Conservation (phyloP, 352 stramenopile genomes). For the Pythium oligandrum region DNA sequence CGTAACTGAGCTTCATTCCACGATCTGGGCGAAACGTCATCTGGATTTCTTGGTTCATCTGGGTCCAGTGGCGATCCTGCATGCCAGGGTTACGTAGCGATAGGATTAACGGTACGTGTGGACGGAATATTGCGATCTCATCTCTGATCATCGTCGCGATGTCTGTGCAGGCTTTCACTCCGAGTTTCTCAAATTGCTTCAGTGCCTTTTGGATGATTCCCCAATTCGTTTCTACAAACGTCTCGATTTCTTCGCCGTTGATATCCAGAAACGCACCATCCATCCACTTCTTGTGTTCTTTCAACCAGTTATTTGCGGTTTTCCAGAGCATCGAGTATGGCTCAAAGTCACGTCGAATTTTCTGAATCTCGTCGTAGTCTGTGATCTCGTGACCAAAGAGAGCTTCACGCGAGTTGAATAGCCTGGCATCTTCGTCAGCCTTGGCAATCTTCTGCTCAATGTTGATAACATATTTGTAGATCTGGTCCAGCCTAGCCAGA, state of each 20-base stretch:
- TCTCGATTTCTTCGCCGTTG: constrained; percentile 91
- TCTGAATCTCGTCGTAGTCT: constrained; percentile 88
- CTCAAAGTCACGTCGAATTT: constrained; percentile 91
- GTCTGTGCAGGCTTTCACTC: constrained; percentile 76
- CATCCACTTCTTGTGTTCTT: constrained; percentile 92
- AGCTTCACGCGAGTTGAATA: constrained; percentile 91
- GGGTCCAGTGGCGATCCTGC: constrained; percentile 91
- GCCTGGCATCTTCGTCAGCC: constrained; percentile 80
- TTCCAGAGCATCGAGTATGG: constrained; percentile 94
- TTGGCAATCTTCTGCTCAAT: constrained; percentile 87
- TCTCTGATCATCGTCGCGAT: constrained; percentile 88
- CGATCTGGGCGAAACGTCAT: constrained; percentile 85
- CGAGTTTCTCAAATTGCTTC: constrained; percentile 93
- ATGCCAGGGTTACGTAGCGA: constrained; percentile 91
- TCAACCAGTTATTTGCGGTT: constrained; percentile 87
- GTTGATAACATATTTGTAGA: constrained; percentile 84
- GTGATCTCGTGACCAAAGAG: constrained; percentile 88
- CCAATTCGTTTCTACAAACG: constrained; percentile 82
- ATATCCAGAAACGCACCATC: constrained; percentile 87
- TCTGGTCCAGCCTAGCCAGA: constrained; percentile 74
- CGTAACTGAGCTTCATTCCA: constrained; percentile 76
- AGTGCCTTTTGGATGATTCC: constrained; percentile 83
- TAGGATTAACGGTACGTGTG: constrained; percentile 87
- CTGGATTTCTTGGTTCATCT: constrained; percentile 86
- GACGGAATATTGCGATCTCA: constrained; percentile 87